phyloP scores from a whole-genome alignment of 345 rosid genomes.

The Gossypium raimondii region DNA sequence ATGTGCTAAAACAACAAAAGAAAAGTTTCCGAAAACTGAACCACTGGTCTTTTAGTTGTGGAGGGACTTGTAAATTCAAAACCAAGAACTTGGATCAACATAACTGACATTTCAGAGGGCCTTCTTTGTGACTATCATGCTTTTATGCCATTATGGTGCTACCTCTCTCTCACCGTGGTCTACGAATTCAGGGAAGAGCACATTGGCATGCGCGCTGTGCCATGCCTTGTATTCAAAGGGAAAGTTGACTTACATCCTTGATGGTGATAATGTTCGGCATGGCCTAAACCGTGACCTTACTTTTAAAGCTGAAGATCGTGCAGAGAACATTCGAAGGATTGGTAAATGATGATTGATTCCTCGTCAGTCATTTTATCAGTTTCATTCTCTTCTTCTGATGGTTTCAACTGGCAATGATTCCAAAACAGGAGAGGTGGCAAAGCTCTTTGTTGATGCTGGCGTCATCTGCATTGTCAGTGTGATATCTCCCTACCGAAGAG shows the following conservation, averaged over 20 bases:
- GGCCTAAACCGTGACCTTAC: constrained; percentile 69
- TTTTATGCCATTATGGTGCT: neutral
- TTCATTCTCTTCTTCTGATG: constrained; percentile 10
- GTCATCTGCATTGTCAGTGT: constrained; percentile 81
- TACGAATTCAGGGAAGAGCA: constrained; percentile 62
- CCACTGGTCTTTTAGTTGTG: neutral
- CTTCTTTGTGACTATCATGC: neutral
- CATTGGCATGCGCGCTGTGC: constrained; percentile 69
- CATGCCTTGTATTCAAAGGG: constrained; percentile 53
- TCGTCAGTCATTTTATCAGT: neutral
- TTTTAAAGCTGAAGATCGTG: constrained; percentile 72
- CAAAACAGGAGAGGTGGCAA: constrained; percentile 72
- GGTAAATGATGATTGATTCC: constrained; percentile 34
- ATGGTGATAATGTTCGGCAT: constrained; percentile 84
- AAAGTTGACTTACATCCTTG: constrained; percentile 70
- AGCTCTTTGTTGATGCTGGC: constrained; percentile 82
- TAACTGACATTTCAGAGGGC: neutral
- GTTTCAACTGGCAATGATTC: constrained; percentile 13
- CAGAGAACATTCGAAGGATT: constrained; percentile 73
- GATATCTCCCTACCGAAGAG: constrained; percentile 77
- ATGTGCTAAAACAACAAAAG: neutral
- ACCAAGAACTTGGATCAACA: neutral
- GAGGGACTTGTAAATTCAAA: neutral
- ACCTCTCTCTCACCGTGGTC: neutral
- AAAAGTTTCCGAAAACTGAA: neutral